These are phyloP conservation scores for Fomitopsis pinicola DNA, from an alignment of 1,284 basidiomycete species.

Conservation along the genomic window DNA sequence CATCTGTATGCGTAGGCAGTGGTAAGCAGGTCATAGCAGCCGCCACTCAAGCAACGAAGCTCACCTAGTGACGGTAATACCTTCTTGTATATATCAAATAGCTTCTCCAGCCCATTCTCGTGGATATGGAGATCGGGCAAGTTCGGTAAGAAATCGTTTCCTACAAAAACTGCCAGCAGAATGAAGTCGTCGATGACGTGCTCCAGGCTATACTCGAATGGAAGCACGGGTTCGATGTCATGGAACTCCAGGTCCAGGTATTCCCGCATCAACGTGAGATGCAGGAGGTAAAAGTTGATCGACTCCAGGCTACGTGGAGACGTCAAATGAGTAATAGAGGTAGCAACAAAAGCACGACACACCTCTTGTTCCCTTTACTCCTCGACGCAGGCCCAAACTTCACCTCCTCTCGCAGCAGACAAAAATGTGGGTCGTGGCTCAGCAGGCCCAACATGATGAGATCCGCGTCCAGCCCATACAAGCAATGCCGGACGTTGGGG, in stretches of 20 bases:
- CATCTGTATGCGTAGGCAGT: slow-evolving; percentile 62
- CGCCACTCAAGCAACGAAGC: slow-evolving; percentile 19
- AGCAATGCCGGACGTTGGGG: slow-evolving; percentile 91
- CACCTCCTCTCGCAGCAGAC: slow-evolving; percentile 95
- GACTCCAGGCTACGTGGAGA: slow-evolving; percentile 60
- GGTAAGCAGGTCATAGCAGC: neutral
- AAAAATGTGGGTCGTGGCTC: slow-evolving; percentile 99
- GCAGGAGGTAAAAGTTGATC: slow-evolving; percentile 93
- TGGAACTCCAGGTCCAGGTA: slow-evolving; percentile 96
- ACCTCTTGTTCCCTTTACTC: slow-evolving; percentile 70
- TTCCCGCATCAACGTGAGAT: slow-evolving; percentile 93
- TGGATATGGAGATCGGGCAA: slow-evolving; percentile 97
- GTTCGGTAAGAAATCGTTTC: slow-evolving; percentile 97
- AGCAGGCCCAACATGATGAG: slow-evolving; percentile 97
- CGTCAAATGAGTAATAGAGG: neutral
- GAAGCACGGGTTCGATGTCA: slow-evolving; percentile 53
- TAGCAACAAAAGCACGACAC: slow-evolving; percentile 17
- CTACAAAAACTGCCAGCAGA: slow-evolving; percentile 92
- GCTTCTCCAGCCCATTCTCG: slow-evolving; percentile 88
- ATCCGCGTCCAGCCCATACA: slow-evolving; percentile 98
- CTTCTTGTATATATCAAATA: slow-evolving; percentile 95
- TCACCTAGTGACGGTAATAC: slow-evolving; percentile 78
- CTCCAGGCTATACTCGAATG: slow-evolving; percentile 82
- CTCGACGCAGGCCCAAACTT: slow-evolving; percentile 86
- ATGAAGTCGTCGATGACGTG: slow-evolving; percentile 98